Percentiles rank a stretch among this genome's conserved stretches.
Conservation (phyloP, 2,329 filamentous ascomycete genomes). For the Aspergillus udagawae region DNA sequence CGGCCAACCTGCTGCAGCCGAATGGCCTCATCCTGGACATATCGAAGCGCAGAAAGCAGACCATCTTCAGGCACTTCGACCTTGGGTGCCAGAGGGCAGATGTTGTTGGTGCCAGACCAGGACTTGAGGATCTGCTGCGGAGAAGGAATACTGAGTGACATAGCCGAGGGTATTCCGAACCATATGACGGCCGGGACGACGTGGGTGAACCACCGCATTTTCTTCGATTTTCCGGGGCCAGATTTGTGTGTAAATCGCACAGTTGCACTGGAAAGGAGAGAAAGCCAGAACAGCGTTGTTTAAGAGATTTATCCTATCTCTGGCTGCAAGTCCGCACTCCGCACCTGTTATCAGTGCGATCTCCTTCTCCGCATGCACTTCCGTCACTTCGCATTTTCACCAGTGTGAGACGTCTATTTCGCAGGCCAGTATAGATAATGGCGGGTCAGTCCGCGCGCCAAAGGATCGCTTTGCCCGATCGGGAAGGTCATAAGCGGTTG, state of each 20-base stretch:
- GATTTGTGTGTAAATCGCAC: neutral
- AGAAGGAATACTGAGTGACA: slow-evolving; percentile 21
- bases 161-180: slow-evolving; percentile 5
- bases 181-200: neutral
- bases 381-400: neutral
- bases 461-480: neutral
- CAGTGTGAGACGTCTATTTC: neutral
- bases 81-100: slow-evolving; percentile 29
- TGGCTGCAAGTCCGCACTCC: neutral
- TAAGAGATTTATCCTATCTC: neutral
- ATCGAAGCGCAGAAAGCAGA: slow-evolving; percentile 23
- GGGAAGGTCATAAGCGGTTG: neutral
- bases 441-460: neutral
- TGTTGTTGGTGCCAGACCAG: slow-evolving; percentile 8
- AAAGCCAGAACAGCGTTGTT: neutral
- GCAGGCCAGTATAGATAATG: neutral
- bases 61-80: slow-evolving; percentile 24
- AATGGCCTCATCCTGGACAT: slow-evolving; percentile 26
- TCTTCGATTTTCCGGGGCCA: neutral
- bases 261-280: neutral
- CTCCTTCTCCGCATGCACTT: neutral
- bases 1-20: slow-evolving; percentile 44
- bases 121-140: slow-evolving; percentile 20
- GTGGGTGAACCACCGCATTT: neutral
- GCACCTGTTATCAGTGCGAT: neutral